Conservation (phyloP, 139 green algal genomes). For the Chlamydomonas asymmetrica region DNA sequence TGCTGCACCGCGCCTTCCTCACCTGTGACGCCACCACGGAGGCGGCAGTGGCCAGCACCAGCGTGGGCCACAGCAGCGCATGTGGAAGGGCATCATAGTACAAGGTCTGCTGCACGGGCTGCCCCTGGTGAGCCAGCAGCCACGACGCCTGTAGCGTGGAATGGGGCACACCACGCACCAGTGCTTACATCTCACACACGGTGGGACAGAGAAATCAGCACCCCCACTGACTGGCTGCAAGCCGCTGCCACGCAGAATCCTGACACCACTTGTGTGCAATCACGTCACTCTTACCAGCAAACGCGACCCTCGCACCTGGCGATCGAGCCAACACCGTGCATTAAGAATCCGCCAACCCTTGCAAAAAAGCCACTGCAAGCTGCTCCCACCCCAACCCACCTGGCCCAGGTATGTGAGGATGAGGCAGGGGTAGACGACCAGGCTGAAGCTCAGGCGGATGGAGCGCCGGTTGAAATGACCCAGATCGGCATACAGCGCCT, state of each 20-base stretch:
- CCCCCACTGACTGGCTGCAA: neutral
- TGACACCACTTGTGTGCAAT: neutral
- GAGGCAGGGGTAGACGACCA: constrained; percentile 61
- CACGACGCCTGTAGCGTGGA: constrained; percentile 12
- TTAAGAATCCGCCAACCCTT: neutral
- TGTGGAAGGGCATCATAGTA: constrained; percentile 34
- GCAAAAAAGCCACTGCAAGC: too few species aligned
- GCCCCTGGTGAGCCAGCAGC: constrained; percentile 28
- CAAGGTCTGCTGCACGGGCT: neutral
- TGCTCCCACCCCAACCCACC: constrained; percentile 15
- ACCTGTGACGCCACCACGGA: constrained; percentile 50
- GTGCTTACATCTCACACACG: neutral
- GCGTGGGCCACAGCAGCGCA: constrained; percentile 50
- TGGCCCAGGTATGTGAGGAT: constrained; percentile 69
- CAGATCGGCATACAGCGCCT: constrained; percentile 74
- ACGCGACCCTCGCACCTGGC: neutral
- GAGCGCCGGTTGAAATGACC: constrained; percentile 57
- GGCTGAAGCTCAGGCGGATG: constrained; percentile 35
- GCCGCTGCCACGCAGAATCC: neutral
- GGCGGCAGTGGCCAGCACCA: constrained; percentile 54
- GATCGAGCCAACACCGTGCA: neutral
- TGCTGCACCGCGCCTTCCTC: too few species aligned
- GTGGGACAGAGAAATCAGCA: neutral
- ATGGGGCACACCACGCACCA: neutral
- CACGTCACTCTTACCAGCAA: neutral